Evolutionary conservation across 129 eudicot species (phyloP).

Genomic region (Scalesia atractyloides): DNA sequence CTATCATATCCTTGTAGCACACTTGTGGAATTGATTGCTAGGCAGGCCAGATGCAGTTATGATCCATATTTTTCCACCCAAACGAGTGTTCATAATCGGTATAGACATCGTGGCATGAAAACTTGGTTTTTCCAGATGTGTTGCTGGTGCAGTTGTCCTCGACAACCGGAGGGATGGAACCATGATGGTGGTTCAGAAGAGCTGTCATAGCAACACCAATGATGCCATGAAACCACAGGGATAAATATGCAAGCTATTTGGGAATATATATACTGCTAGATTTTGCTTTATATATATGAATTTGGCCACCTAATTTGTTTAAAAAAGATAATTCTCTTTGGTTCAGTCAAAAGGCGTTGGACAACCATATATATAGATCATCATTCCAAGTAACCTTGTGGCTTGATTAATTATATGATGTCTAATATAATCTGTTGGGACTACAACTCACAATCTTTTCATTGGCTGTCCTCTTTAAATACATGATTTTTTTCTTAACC

Average conservation of each 20-base stretch:
- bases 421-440: neutral
- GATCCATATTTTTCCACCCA: constrained; percentile 26
- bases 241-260: neutral
- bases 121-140: constrained; percentile 12
- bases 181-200: constrained; percentile 20
- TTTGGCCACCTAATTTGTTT: constrained; percentile 25
- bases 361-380: constrained; percentile 11
- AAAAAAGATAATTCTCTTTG: neutral
- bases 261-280: neutral
- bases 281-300: neutral
- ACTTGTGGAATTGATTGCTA: constrained; percentile 4
- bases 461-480: neutral
- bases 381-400: constrained; percentile 6
- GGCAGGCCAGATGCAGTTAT: constrained; percentile 29
- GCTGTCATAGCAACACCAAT: constrained; percentile 28
- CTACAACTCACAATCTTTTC: neutral
- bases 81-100: constrained; percentile 5
- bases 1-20: neutral
- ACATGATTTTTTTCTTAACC: neutral
- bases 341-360: constrained; percentile 20
- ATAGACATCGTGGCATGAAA: constrained; percentile 17
- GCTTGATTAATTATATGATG: neutral
- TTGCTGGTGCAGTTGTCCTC: neutral
- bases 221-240: constrained; percentile 24
- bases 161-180: neutral